Conservation (phyloP, 2,329 filamentous ascomycete species). For the Zarea fungicola region DNA sequence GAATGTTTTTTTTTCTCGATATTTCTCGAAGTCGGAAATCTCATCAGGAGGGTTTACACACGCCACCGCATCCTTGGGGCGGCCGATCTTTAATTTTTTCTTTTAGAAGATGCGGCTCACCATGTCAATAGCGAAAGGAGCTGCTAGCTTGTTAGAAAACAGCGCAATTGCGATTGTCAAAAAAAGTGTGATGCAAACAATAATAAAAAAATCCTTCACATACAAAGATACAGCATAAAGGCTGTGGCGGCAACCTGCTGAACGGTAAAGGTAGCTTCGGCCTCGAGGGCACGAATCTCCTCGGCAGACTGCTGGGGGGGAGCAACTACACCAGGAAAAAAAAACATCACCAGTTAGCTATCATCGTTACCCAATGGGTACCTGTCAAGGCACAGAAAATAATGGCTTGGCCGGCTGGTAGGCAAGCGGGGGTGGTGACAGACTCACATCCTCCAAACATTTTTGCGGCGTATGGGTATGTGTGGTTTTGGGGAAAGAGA, state of each 20-base stretch:
- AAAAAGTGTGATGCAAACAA: background rate
- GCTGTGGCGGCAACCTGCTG: conserved; percentile 62
- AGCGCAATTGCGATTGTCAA: background rate
- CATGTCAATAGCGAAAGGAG: conserved; percentile 54
- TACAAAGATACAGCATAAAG: conserved; percentile 72
- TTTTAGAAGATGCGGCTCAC: conserved; percentile 39
- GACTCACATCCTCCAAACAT: conserved; percentile 38
- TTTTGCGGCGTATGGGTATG: conserved; percentile 6
- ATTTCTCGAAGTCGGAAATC: background rate
- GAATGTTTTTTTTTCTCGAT: background rate
- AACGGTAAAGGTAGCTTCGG: conserved; percentile 61
- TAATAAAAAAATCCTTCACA: conserved; percentile 25
- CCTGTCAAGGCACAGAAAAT: background rate
- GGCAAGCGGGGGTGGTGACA: conserved; percentile 5
- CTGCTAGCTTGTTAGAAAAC: conserved; percentile 28
- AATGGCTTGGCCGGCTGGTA: no score
- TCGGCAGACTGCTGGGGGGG: conserved; percentile 64
- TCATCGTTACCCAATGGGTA: conserved; percentile 4
- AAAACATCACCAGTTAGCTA: conserved; percentile 5
- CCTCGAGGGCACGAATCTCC: conserved; percentile 66
- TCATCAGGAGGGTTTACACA: background rate
- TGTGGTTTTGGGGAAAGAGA: background rate
- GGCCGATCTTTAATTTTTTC: background rate
- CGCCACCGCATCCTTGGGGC: background rate
- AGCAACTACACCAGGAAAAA: conserved; percentile 45